Evolutionary conservation across 2,329 filamentous ascomycete species (phyloP), one percentile per base, ranked within the genome.

Genomic region (Keithomyces neogunnii): DNA sequence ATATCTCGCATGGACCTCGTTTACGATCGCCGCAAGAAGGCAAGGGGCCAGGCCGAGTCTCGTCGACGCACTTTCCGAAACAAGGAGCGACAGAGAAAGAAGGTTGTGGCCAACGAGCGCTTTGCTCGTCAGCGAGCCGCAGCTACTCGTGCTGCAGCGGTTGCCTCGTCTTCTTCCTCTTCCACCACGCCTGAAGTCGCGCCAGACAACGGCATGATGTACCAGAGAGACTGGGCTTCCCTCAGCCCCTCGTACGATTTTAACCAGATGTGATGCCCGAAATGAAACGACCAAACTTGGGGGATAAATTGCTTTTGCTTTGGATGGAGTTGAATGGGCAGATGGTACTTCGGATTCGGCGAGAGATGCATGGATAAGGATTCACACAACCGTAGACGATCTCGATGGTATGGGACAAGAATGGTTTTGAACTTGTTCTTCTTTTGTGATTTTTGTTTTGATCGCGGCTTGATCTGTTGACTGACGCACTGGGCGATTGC

Each of bases 101-200:
- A 54, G 30, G 47, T 38, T 9, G 47, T 44, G 26, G 50, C 50
- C 32, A 54, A 54, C 19, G 47, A 49, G 39, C 52, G 44, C 3
- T 42, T 47, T 11, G 47, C 50, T 30, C 52, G 44, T 10, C 49
- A 51, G 36, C 46, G 47, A 29, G 31, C 49, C 9, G 42, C 45
- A 8, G 48, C 49, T 4, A 40, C 38, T 40, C 45, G 45, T 9
- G 38, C 38, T 19, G 38, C 38, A 7, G 38, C 38, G 2, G n/a
- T 19, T 35, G 33, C 33, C 33, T 35, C 33, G 6, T 6, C 1
- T 38, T 36, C 43, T 48, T 7, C 31, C 32, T 48, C 30, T 11
- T 51, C 13, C 45, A 38, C 45, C 48, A 32, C 47, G n/a, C 38
- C 38, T 19, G 38, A 26, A 19, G 38, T 26, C 38, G n/a, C 19